A percentile compares a stretch with the other conserved stretches of the same genome.
phyloP scores from a whole-genome alignment of 306 rosid species.

The Hylodesmum podocarpum region DNA sequence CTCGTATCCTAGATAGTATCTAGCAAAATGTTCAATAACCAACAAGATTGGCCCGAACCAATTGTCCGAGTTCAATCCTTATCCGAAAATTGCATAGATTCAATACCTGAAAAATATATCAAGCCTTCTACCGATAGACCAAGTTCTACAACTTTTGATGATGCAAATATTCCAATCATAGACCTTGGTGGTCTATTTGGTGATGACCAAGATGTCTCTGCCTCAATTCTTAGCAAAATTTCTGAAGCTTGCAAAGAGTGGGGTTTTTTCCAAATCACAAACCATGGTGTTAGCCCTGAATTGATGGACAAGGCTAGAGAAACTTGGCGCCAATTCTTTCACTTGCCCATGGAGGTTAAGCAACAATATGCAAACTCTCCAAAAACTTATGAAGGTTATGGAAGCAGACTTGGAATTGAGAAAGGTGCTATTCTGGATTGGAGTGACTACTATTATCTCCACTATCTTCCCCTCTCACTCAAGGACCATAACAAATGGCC shows the following conservation, averaged over 20 bases:
- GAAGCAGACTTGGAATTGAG: conserved; percentile 77
- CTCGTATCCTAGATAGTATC: neutral
- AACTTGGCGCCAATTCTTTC: conserved; percentile 71
- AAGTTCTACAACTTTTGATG: neutral
- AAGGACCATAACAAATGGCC: conserved; percentile 81
- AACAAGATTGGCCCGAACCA: conserved; percentile 94
- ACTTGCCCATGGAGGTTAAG: conserved; percentile 65
- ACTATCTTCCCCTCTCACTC: conserved; percentile 60
- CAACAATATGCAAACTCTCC: conserved; percentile 72
- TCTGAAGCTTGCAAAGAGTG: conserved; percentile 66
- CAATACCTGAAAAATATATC: conserved; percentile 69
- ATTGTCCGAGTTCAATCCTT: conserved; percentile 82
- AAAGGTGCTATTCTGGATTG: conserved; percentile 90
- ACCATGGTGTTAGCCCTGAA: conserved; percentile 63
- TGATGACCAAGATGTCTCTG: neutral
- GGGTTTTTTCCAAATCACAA: conserved; percentile 79
- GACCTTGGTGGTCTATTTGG: conserved; percentile 50
- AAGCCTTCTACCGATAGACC: conserved; percentile 61
- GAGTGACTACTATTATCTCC: conserved; percentile 87
- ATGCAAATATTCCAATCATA: conserved; percentile 65
- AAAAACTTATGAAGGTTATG: conserved; percentile 84
- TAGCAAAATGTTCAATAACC: conserved; percentile 36
- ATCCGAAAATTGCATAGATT: conserved; percentile 46
- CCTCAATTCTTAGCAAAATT: conserved; percentile 35
- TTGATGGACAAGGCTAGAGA: conserved; percentile 57